Conservation (phyloP, 495 filamentous ascomycete genomes). For the Aspergillus mulundensis region DNA sequence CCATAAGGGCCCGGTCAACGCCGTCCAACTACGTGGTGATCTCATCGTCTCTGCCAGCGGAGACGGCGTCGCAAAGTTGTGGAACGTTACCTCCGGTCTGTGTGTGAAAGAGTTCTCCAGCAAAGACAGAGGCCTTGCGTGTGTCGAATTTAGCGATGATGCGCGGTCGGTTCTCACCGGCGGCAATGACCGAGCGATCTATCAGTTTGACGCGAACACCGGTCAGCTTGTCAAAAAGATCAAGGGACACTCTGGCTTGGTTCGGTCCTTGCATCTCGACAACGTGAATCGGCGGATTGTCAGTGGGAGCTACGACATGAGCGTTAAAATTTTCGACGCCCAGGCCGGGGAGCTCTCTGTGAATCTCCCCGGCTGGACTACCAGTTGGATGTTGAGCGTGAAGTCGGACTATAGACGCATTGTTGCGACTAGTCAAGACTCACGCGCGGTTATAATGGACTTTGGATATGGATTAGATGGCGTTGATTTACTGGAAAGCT, state of each 20-base stretch:
- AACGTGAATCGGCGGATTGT: constrained; percentile 75
- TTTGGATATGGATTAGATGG: constrained; percentile 50
- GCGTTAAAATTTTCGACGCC: constrained; percentile 88
- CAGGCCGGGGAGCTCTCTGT: constrained; percentile 67
- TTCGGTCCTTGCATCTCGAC: constrained; percentile 86
- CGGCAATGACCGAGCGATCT: constrained; percentile 89
- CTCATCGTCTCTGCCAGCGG: constrained; percentile 88
- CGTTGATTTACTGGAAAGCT: constrained; percentile 46
- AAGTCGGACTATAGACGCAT: constrained; percentile 93
- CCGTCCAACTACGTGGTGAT: constrained; percentile 88
- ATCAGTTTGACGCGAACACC: constrained; percentile 88
- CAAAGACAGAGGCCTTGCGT: constrained; percentile 86
- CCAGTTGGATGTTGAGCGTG: constrained; percentile 91
- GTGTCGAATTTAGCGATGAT: constrained; percentile 92
- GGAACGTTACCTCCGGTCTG: constrained; percentile 82
- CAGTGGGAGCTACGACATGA: constrained; percentile 89
- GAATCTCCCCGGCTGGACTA: constrained; percentile 83
- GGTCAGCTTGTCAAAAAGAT: constrained; percentile 76
- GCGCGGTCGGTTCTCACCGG: constrained; percentile 83
- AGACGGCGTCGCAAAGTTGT: constrained; percentile 87
- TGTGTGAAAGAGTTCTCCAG: constrained; percentile 84
- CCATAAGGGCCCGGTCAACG: constrained; percentile 89
- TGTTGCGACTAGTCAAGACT: constrained; percentile 89
- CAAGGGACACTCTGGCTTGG: constrained; percentile 72
- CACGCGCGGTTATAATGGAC: constrained; percentile 87